phyloP scores from a whole-genome alignment of 2,329 filamentous ascomycete genomes.

The Didymella glomerata region DNA sequence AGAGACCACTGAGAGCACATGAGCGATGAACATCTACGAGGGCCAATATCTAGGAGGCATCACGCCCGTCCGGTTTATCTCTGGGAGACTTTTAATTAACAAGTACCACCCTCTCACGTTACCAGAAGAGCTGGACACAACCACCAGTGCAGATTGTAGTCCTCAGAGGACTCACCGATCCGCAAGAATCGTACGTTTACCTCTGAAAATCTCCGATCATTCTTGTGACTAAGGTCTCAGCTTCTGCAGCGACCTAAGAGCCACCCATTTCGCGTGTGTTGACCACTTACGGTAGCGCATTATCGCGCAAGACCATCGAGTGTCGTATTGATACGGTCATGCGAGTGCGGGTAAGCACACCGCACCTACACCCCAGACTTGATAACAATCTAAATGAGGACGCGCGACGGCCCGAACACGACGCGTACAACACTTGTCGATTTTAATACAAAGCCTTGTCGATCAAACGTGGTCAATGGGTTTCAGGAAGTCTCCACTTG shows the following conservation, averaged over 20 bases:
- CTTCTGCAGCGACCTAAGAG: too few relatives aligned
- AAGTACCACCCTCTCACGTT: background rate
- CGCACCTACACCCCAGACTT: conserved; percentile 4
- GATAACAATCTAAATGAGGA: conserved; percentile 2
- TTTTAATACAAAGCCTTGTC: conserved; percentile 8
- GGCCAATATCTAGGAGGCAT: background rate
- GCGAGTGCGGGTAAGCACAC: background rate
- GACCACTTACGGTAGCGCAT: background rate
- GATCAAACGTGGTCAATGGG: conserved; percentile 22
- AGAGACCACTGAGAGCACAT: conserved; percentile 12
- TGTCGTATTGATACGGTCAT: background rate
- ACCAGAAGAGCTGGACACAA: too few relatives aligned
- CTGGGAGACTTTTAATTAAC: background rate
- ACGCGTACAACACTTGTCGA: conserved; percentile 18
- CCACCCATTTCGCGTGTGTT: background rate
- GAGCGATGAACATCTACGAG: background rate
- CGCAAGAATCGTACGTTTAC: too few relatives aligned
- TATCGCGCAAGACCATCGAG: background rate
- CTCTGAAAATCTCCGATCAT: too few relatives aligned
- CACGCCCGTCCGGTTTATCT: background rate
- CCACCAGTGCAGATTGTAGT: too few relatives aligned
- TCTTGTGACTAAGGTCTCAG: too few relatives aligned
- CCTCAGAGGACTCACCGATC: too few relatives aligned
- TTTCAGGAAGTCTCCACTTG: conserved; percentile 18
- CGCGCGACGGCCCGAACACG: conserved; percentile 15